Base-by-base conservation (phyloP, 306 rosid genomes). In the Sechiopsis laciniata region DNA sequence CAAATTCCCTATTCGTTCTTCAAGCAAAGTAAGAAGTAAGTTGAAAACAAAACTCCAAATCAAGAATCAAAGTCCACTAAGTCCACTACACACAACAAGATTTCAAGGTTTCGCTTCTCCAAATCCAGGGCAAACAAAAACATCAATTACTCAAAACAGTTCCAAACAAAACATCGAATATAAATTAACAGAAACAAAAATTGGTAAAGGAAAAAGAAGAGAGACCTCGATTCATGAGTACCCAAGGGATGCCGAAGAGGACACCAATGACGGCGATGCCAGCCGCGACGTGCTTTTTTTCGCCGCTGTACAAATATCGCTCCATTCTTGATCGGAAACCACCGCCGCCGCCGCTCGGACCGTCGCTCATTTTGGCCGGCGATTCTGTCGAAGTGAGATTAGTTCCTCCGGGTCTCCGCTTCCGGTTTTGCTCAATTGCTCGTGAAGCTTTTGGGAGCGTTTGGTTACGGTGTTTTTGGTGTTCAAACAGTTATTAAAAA, bases 271-370 rank as follows among this genome's bases (percentile, higher is more conserved):
- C 75, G 68, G 85, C 92, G 77, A 94, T 72, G 72, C 97, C 98
- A 20, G 77, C 85, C 45, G 80, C 60, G 35, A 94, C 98, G 58
- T 94, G 98, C 71, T 89, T 94, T 72, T 92, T 92, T 2, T 92
- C 96, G 0, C 98, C 97, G 52, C 97, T 94, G 77, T 94, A 86
- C 10, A 94, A 75, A 51, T 76, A 81, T 82, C 78, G 88, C 75
- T 90, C 88, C 83, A 89, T 45, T 40, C n/a, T 89, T 6, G 88
- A 83, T 80, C 84, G 82, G 57, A 94, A 94, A 7, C 83, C 84
- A 37, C 77, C 75, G 55, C 80, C 79, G 5, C 81, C 86, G 7
- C 45, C 78, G 22, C 74, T 79, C 9, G 64, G 72, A 7, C 81
- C 74, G 32, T 62, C 74, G 82, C 85, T 83, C 97, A 89, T 89